phyloP scores from a whole-genome alignment of 768 basidiomycete genomes.

The Suillus bovinus region DNA sequence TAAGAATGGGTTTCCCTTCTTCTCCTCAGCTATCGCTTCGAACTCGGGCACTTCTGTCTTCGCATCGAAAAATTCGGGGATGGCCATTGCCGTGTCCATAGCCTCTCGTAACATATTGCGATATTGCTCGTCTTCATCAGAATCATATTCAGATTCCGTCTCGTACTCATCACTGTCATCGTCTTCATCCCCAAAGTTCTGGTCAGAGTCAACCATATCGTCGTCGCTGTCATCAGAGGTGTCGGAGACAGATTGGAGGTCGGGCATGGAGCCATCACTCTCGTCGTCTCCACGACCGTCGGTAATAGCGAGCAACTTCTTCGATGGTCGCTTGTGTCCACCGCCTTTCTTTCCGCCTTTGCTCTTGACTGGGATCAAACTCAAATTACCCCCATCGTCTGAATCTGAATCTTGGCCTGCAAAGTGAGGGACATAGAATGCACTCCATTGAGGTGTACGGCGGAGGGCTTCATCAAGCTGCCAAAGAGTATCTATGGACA shows the following conservation, averaged over 20 bases:
- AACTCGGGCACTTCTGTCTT: slow-evolving; percentile 46
- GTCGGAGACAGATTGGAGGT: slow-evolving; percentile 64
- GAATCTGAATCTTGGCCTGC: slow-evolving; percentile 23
- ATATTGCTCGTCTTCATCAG: slow-evolving; percentile 68
- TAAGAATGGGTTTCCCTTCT: slow-evolving; percentile 75
- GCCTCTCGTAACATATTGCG: slow-evolving; percentile 65
- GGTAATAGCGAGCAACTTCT: slow-evolving; percentile 53
- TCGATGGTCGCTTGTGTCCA: slow-evolving; percentile 26
- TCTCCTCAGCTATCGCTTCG: slow-evolving; percentile 44
- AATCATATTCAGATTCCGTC: slow-evolving; percentile 54
- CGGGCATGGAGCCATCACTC: slow-evolving; percentile 62
- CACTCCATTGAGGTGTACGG: slow-evolving; percentile 61
- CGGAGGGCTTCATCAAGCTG: slow-evolving; percentile 50
- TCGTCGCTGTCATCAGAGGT: slow-evolving; percentile 47
- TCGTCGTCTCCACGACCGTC: slow-evolving; percentile 41
- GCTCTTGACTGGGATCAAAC: slow-evolving; percentile 12
- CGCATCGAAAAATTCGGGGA: slow-evolving; percentile 58
- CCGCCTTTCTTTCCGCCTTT: slow-evolving; percentile 19
- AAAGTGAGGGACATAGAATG: slow-evolving; percentile 35
- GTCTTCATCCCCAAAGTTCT: slow-evolving; percentile 35
- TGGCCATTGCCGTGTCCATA: slow-evolving; percentile 64
- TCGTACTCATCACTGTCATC: slow-evolving; percentile 36
- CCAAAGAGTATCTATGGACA: slow-evolving; percentile 66
- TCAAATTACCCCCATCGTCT: slow-evolving; percentile 18
- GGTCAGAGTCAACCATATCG: slow-evolving; percentile 29